These are phyloP conservation scores for Zygosaccharomyces bailii DNA, from an alignment of 805 yeast species.

Conservation along the genomic window DNA sequence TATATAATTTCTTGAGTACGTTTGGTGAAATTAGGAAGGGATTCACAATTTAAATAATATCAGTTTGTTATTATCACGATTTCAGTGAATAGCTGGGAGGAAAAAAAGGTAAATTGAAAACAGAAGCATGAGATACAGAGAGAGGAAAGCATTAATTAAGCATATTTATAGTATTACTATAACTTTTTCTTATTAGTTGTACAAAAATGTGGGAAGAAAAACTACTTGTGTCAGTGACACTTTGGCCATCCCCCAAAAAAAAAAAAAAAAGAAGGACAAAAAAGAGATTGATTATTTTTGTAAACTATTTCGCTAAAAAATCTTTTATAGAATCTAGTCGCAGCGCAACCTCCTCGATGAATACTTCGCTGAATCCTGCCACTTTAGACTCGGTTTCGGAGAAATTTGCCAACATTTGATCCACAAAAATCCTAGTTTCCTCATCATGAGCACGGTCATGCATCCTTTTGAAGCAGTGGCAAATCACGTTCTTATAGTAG, in stretches of 20 bases:
- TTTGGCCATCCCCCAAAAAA: background rate
- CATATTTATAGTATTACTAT: background rate
- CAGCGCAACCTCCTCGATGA: slow-evolving; percentile 58
- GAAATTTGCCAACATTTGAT: slow-evolving; percentile 41
- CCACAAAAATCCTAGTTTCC: slow-evolving; percentile 47
- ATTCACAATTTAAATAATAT: too few relatives aligned
- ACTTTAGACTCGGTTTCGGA: slow-evolving; percentile 46
- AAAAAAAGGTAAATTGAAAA: background rate
- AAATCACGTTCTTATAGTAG: slow-evolving; percentile 42
- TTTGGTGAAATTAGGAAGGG: too few relatives aligned
- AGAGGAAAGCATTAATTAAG: background rate
- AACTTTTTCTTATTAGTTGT: background rate
- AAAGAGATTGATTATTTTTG: background rate
- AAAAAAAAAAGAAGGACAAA: background rate
- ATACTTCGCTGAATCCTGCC: slow-evolving; percentile 65
- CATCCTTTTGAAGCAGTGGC: slow-evolving; percentile 47
- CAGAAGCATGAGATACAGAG: background rate
- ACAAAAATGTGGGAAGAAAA: background rate
- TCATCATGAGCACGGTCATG: slow-evolving; percentile 50
- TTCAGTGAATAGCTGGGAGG: too few relatives aligned
- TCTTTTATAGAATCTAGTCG: slow-evolving; percentile 34
- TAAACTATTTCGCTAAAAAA: slow-evolving; percentile 17
- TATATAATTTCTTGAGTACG: background rate
- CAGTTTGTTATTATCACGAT: too few relatives aligned
- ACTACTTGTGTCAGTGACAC: slow-evolving; percentile 3